Evolutionary conservation across 1,284 basidiomycete genomes (phyloP), one percentile per base, ranked within the genome.

Genomic region (Anthracocystis walkeri): DNA sequence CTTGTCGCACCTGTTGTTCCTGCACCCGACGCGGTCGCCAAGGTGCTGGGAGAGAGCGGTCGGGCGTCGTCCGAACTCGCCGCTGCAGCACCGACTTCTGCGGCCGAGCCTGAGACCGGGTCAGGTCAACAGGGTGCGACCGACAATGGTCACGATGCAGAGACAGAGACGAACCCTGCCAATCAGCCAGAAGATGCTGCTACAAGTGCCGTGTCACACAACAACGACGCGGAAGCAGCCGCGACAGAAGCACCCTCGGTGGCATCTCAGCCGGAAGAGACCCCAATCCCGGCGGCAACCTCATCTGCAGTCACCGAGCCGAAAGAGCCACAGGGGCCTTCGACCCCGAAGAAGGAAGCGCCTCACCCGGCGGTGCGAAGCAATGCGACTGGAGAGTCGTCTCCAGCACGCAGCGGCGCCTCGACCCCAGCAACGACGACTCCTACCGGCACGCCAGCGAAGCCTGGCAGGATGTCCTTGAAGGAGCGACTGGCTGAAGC

Each of bases 401-500:
- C 69, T 12, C 69, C 69, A 11, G 69, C 38, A 10, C 63, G 56
- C 8, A 72, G 69, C 60, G 69, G 69, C 31, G 63, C 64, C 4
- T 63, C 67, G 20, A 70, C 65, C 4, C 61, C 75, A 12, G 56
- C 59, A 18, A 56, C 67, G 31, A 41, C 29, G 18, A 64, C 74
- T 33, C 56, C 66, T 18, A 33, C 59, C 5, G 53, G 57, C 11
- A 73, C 74, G 21, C 69, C 77, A 8, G 58, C 65, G 10, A 71
- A 64, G 57, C 67, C 71, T 2, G 74, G 64, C 18, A 58, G 78
- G 25, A 73, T 77, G 74, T 69, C 77, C 1, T 46, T 80, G 35
- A 71, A 80, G 48, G 70, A 80, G 48, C 69, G 78, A 14, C 59
- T 80, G 1, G 77, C 77, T 0, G 78, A 80, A 54, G 78, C 78